Percentiles rank a stretch among this genome's conserved stretches.
Evolutionary conservation across 1,139 yeast species (phyloP).

Genomic region (Pichia sp.): DNA sequence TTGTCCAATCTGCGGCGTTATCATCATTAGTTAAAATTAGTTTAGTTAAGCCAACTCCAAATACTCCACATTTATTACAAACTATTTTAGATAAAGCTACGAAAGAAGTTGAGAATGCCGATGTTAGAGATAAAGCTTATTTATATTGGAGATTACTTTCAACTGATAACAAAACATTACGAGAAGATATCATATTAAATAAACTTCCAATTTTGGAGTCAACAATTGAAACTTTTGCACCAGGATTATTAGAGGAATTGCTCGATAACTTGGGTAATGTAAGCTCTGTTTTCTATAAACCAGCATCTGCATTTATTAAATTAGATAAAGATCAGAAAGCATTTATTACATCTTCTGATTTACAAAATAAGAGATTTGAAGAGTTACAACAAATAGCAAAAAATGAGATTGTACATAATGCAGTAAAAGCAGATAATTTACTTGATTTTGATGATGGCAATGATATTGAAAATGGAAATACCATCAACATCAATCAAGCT

Average conservation of each 20-base stretch:
- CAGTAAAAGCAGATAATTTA: constrained; percentile 68
- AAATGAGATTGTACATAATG: constrained; percentile 61
- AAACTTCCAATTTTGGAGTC: constrained; percentile 67
- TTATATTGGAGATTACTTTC: constrained; percentile 83
- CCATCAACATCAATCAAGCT: constrained; percentile 9
- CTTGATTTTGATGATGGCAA: constrained; percentile 74
- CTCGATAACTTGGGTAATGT: constrained; percentile 75
- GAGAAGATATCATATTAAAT: constrained; percentile 48
- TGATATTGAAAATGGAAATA: constrained; percentile 23
- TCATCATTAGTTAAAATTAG: constrained; percentile 76
- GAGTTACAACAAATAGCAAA: constrained; percentile 75
- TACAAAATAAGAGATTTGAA: constrained; percentile 42
- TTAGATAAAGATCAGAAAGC: constrained; percentile 29
- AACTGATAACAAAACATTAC: constrained; percentile 41
- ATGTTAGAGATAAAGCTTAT: constrained; percentile 89
- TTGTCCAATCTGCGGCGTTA: constrained; percentile 69
- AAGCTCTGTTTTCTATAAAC: constrained; percentile 85
- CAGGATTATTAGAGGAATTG: constrained; percentile 60
- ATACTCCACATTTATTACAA: constrained; percentile 53
- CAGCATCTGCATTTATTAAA: constrained; percentile 62
- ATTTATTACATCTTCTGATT: constrained; percentile 21
- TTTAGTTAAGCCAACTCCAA: constrained; percentile 40
- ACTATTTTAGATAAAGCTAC: constrained; percentile 71
- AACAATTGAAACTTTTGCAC: constrained; percentile 66
- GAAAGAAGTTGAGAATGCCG: constrained; percentile 77